Conservation (phyloP, 2,329 filamentous ascomycete species). For the Botrytis tulipae region DNA sequence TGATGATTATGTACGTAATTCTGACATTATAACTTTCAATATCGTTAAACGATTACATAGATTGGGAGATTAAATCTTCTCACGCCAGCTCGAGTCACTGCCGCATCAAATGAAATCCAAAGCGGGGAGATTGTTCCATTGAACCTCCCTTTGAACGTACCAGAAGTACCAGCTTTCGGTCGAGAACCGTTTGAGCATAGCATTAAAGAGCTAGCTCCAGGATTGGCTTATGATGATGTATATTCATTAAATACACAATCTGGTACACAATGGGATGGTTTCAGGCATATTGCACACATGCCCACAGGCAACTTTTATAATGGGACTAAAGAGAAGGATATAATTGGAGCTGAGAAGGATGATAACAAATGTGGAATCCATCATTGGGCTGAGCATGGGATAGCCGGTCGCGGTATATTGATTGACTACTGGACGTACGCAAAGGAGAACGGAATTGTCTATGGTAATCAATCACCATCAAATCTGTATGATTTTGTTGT, state of each 20-base stretch:
- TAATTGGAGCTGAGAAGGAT: constrained; percentile 31
- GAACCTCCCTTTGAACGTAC: constrained; percentile 19
- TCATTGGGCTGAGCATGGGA: constrained; percentile 39
- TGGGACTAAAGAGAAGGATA: constrained; percentile 33
- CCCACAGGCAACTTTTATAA: constrained; percentile 35
- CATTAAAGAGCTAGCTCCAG: constrained; percentile 32
- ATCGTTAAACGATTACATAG: constrained; percentile 23
- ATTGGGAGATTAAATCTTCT: constrained; percentile 49
- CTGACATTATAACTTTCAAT: background rate
- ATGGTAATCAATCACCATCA: constrained; percentile 28
- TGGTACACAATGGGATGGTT: constrained; percentile 57
- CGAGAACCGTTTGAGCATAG: constrained; percentile 40
- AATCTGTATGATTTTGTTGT: background rate
- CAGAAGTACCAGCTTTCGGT: constrained; percentile 41
- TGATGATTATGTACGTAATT: constrained; percentile 33
- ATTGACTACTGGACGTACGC: constrained; percentile 44
- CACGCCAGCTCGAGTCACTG: constrained; percentile 44
- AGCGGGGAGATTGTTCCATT: constrained; percentile 14
- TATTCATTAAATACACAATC: constrained; percentile 59
- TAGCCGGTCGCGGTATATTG: constrained; percentile 23
- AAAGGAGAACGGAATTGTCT: constrained; percentile 42
- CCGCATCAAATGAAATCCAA: constrained; percentile 37
- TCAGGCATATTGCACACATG: constrained; percentile 44
- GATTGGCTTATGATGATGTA: constrained; percentile 56
- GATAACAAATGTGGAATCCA: constrained; percentile 37